Evolutionary conservation across 345 rosid genomes (phyloP), one percentile per base, ranked within the genome.

Genomic region (Gossypium anomalum): DNA sequence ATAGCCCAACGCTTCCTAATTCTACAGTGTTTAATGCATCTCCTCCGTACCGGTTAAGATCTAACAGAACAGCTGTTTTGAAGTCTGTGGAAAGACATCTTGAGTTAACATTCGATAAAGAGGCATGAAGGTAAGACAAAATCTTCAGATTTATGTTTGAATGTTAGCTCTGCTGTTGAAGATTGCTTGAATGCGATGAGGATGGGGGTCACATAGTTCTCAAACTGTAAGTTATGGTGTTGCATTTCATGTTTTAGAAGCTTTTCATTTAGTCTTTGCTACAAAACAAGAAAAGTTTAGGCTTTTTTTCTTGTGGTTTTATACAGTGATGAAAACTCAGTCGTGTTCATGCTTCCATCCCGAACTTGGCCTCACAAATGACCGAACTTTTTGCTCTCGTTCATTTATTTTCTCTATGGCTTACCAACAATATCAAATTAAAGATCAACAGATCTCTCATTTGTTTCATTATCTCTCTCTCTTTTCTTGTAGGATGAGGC

Each of bases 101-200:
- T 23, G 63, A 58, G 34, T 58, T 58, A 1, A 23, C 63, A 23
- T 58, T 58, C 12, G 38, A 58, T 22, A 57, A 57, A 78, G 52
- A 83, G 80, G 71, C 67, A 17, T 77, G 76, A 80, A 71, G 79
- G 57, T 74, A 84, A 62, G 77, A 76, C 79, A 60, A 86, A 82
- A 77, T 63, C 84, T 52, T 77, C 73, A 9, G 90, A 78, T 45
- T 34, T 68, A 67, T 70, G 86, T 25, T 62, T 59, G 25, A 83
- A 81, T 12, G 82, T 79, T 6, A 77, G 78, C 53, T 53, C 80
- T 77, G 71, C 61, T 7, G 66, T 74, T 48, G 84, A 87, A 76
- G 87, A 81, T 71, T 58, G 79, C 71, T 75, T 78, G 56, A 77
- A 19, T 55, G 48, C 73, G 10, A 67, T 78, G 4, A 77, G 82